Evolutionary conservation across 2,329 filamentous ascomycete genomes (phyloP).

Genomic region (Lithohypha guttulata): DNA sequence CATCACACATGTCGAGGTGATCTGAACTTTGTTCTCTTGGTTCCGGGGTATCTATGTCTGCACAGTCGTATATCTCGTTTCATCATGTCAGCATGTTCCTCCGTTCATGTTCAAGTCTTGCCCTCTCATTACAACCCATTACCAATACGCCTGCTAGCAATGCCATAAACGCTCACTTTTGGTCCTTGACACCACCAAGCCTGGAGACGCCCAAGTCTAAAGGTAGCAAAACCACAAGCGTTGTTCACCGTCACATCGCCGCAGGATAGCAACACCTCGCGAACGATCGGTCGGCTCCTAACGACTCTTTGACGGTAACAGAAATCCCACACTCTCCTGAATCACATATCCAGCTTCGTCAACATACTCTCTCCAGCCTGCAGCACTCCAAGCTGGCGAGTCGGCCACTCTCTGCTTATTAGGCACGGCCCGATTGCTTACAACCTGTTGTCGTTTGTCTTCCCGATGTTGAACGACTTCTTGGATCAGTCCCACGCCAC

Average conservation of each 20-base stretch:
- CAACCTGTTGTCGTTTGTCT: conserved; percentile 13
- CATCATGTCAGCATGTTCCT: too few species aligned
- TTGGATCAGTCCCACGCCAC: conserved; percentile 13
- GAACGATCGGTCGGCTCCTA: neutral
- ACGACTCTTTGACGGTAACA: conserved; percentile 10
- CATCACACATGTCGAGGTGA: too few species aligned
- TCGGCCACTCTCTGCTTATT: conserved; percentile 17
- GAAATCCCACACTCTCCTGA: conserved; percentile 18
- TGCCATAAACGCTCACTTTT: conserved; percentile 10
- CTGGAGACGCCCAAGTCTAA: too few species aligned
- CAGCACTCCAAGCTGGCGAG: conserved; percentile 17
- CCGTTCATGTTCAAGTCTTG: too few species aligned
- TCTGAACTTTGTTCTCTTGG: too few species aligned
- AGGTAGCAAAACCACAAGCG: neutral
- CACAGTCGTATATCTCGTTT: too few species aligned
- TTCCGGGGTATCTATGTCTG: conserved; percentile 5
- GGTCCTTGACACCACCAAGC: too few species aligned
- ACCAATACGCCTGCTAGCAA: neutral
- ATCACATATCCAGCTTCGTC: conserved; percentile 10
- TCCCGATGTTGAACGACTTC: conserved; percentile 18
- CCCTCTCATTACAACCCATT: conserved; percentile 1
- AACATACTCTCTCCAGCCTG: conserved; percentile 16
- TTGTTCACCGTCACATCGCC: neutral
- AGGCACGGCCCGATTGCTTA: conserved; percentile 10
- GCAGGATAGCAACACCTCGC: neutral